Evolutionary conservation across 1,284 basidiomycete species (phyloP).

Genomic region (Ustilago shanxiensis): DNA sequence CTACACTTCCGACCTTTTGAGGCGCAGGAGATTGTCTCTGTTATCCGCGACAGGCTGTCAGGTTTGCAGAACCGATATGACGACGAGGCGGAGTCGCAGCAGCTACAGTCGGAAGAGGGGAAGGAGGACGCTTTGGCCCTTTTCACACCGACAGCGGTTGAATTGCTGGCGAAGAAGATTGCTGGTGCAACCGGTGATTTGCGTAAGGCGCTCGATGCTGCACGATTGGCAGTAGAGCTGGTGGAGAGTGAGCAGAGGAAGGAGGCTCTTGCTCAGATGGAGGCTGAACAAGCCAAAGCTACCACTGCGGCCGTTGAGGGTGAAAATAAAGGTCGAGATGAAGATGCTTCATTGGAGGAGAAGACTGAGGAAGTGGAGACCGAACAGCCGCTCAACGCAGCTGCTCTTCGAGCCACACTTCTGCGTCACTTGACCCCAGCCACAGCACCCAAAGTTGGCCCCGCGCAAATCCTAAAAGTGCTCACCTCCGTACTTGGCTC

Average conservation of each 20-base stretch:
- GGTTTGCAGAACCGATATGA: constrained; percentile 57
- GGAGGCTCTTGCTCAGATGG: constrained; percentile 35
- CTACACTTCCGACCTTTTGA: constrained; percentile 71
- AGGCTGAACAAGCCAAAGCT: constrained; percentile 24
- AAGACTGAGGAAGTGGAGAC: constrained; percentile 2
- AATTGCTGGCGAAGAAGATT: constrained; percentile 71
- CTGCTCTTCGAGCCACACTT: constrained; percentile 26
- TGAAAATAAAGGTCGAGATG: neutral
- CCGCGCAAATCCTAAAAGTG: constrained; percentile 66
- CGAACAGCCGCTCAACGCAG: constrained; percentile 11
- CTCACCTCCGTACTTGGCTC: constrained; percentile 65
- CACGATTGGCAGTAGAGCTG: constrained; percentile 69
- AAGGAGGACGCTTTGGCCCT: constrained; percentile 56
- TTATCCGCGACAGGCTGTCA: constrained; percentile 68
- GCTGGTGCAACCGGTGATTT: constrained; percentile 71
- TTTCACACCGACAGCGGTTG: constrained; percentile 69
- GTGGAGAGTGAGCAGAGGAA: constrained; percentile 65
- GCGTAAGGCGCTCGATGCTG: constrained; percentile 70
- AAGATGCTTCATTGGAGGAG: neutral
- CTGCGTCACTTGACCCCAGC: constrained; percentile 51
- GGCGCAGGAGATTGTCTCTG: constrained; percentile 68
- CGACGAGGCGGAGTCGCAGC: neutral
- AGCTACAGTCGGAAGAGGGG: neutral
- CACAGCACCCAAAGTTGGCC: constrained; percentile 62
- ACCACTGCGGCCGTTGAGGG: neutral